phyloP scores from a whole-genome alignment of 2,329 filamentous ascomycete genomes.

The Hortaea sp. region DNA sequence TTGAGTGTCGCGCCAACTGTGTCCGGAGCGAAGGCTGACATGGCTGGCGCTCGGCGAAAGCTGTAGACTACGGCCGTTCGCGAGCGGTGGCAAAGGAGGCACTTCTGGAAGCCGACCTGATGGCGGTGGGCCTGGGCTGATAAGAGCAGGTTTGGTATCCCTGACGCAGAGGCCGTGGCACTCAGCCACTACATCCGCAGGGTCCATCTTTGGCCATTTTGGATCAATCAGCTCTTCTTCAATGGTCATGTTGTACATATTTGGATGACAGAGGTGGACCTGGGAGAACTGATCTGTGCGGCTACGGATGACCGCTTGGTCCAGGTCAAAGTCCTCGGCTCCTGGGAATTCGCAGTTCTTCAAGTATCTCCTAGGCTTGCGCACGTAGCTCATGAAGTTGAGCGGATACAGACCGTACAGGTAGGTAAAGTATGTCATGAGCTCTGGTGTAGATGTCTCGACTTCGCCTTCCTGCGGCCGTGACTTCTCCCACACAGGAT shows the following conservation, averaged over 20 bases:
- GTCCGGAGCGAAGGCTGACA: conserved; percentile 19
- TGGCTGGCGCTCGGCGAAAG: conserved; percentile 22
- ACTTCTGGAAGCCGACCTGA: conserved; percentile 35
- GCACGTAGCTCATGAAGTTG: conserved; percentile 78
- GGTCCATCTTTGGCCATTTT: conserved; percentile 70
- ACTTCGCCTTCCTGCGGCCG: conserved; percentile 52
- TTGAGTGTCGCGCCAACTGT: conserved; percentile 46
- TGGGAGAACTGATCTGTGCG: conserved; percentile 65
- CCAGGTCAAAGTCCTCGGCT: conserved; percentile 65
- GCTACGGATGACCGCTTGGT: conserved; percentile 66
- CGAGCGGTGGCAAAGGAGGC: conserved; percentile 31
- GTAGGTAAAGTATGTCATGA: conserved; percentile 69
- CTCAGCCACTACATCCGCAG: conserved; percentile 68
- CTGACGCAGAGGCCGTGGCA: conserved; percentile 60
- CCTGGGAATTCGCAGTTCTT: conserved; percentile 61
- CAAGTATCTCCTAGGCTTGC: conserved; percentile 69
- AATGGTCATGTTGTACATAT: conserved; percentile 69
- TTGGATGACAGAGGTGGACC: conserved; percentile 68
- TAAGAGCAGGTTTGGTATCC: conserved; percentile 28
- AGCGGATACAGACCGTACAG: conserved; percentile 75
- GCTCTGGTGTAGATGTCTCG: conserved; percentile 53
- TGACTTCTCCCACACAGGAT: conserved; percentile 53
- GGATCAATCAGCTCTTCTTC: conserved; percentile 72
- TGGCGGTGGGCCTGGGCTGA: conserved; percentile 39
- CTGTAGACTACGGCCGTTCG: conserved; percentile 19